A percentile compares a stretch with the other conserved stretches of the same genome.
These are phyloP conservation scores for Tetratostichococcus sp. DNA, from an alignment of 139 green algal genomes.

Conservation along the genomic window DNA sequence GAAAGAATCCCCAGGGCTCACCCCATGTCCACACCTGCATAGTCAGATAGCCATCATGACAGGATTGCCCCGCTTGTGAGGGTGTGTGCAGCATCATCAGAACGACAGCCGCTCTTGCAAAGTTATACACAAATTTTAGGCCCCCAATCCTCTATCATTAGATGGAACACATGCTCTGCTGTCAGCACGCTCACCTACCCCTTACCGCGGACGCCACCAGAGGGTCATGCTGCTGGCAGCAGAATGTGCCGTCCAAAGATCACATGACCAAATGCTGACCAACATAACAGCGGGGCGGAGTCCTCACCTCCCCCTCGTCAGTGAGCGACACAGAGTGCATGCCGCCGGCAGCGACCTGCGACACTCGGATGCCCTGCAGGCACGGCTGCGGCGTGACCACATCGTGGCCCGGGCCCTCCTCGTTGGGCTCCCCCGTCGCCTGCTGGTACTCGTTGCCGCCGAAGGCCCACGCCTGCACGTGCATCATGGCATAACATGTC, in stretches of 20 bases:
- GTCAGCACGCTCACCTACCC: too few species aligned
- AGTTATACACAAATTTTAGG: too few species aligned
- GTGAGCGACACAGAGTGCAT: conserved; percentile 90
- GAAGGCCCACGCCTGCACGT: conserved; percentile 46
- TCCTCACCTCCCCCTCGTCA: conserved; percentile 63
- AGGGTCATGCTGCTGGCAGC: too few species aligned
- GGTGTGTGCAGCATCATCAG: too few species aligned
- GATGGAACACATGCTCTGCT: too few species aligned
- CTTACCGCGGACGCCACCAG: too few species aligned
- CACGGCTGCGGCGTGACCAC: conserved; percentile 48
- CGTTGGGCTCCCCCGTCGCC: conserved; percentile 10
- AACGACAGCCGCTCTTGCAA: too few species aligned
- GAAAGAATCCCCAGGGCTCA: conserved; percentile 82
- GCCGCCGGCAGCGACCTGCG: conserved; percentile 78
- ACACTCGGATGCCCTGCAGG: conserved; percentile 35
- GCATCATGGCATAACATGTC: not conserved
- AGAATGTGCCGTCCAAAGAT: too few species aligned
- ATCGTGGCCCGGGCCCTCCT: conserved; percentile 32
- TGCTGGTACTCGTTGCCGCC: conserved; percentile 93
- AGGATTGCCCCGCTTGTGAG: too few species aligned
- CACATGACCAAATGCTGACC: too few species aligned
- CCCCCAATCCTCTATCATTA: too few species aligned
- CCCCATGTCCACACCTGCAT: conserved; percentile 60
- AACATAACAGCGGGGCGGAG: not conserved
- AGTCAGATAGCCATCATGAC: not conserved